A percentile compares a stretch with the other conserved stretches of the same genome.
Evolutionary conservation across 2,329 filamentous ascomycete species (phyloP).

Genomic region (Fusarium bactridioides): DNA sequence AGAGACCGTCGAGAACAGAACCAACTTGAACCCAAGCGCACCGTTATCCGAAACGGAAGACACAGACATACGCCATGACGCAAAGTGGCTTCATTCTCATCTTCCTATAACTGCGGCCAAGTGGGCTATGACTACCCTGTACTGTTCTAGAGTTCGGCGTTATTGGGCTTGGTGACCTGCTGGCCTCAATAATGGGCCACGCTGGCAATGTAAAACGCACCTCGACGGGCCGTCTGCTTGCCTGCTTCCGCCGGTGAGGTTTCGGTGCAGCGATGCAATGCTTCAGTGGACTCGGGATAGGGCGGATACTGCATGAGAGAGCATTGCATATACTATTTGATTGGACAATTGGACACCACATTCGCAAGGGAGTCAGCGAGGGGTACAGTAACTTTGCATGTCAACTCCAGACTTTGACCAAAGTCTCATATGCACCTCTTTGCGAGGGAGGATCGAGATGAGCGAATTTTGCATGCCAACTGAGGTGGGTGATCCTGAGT

Average conservation of each 20-base stretch:
- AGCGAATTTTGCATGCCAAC: slow-evolving; percentile 19
- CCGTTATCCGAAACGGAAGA: slow-evolving; percentile 29
- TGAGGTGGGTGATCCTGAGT: slow-evolving; percentile 1
- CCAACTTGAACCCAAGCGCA: slow-evolving; percentile 29
- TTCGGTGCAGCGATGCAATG: slow-evolving; percentile 24
- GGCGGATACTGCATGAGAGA: slow-evolving; percentile 1
- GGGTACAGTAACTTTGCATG: slow-evolving; percentile 4
- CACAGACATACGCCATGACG: slow-evolving; percentile 29
- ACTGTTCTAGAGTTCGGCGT: slow-evolving; percentile 16
- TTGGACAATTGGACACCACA: slow-evolving; percentile 31
- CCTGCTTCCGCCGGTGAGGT: neutral
- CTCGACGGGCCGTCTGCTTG: slow-evolving; percentile 24
- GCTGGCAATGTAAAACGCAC: slow-evolving; percentile 36
- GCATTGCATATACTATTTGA: slow-evolving; percentile 14
- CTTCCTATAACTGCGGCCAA: slow-evolving; percentile 27
- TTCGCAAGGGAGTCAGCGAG: slow-evolving; percentile 22
- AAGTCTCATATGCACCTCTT: slow-evolving; percentile 25
- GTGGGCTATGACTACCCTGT: slow-evolving; percentile 39
- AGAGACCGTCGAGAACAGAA: slow-evolving; percentile 14
- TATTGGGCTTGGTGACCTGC: slow-evolving; percentile 16
- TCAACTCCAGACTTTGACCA: slow-evolving; percentile 15
- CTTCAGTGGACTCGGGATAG: slow-evolving; percentile 25
- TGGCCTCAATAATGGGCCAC: slow-evolving; percentile 37
- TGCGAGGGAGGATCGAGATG: slow-evolving; percentile 29
- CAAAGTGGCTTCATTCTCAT: slow-evolving; percentile 33